A percentile compares a stretch with the other conserved stretches of the same genome.
Evolutionary conservation across 2,329 filamentous ascomycete species (phyloP).

Genomic region (Cadophora sp.): DNA sequence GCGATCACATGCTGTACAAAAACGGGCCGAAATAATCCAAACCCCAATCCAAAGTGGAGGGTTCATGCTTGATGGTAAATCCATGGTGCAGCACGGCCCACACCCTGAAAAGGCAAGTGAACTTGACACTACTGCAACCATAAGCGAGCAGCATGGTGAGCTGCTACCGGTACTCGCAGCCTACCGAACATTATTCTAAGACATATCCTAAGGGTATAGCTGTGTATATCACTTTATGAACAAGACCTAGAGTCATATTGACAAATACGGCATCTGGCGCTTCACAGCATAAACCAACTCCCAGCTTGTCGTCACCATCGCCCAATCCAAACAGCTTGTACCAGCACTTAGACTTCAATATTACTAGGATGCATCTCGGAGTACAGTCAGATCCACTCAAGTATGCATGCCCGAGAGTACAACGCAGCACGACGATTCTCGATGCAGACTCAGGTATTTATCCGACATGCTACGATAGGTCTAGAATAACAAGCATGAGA

Average conservation of each 20-base stretch:
- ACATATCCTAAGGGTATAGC: too few species aligned
- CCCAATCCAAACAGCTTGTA: not conserved
- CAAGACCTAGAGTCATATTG: not conserved
- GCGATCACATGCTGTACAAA: too few species aligned
- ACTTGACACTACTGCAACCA: not conserved
- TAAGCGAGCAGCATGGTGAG: not conserved
- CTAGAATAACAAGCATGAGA: not conserved
- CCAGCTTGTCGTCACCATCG: not conserved
- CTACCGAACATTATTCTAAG: too few species aligned
- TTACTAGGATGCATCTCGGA: not conserved
- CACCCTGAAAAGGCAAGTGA: too few species aligned
- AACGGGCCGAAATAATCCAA: too few species aligned
- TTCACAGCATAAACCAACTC: not conserved
- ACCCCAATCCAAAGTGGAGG: too few species aligned
- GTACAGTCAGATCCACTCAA: constrained; percentile 7
- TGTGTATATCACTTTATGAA: too few species aligned
- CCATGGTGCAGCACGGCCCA: too few species aligned
- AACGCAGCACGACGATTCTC: too few species aligned
- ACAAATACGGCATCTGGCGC: not conserved
- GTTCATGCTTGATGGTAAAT: too few species aligned
- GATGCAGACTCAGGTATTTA: not conserved
- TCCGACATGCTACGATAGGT: constrained; percentile 1
- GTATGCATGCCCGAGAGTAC: not conserved
- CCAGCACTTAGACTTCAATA: not conserved
- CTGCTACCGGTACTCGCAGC: not conserved